A percentile compares a stretch with the other conserved stretches of the same genome.
Conservation (phyloP, 805 yeast species). For the Candida nonsorbophila region DNA sequence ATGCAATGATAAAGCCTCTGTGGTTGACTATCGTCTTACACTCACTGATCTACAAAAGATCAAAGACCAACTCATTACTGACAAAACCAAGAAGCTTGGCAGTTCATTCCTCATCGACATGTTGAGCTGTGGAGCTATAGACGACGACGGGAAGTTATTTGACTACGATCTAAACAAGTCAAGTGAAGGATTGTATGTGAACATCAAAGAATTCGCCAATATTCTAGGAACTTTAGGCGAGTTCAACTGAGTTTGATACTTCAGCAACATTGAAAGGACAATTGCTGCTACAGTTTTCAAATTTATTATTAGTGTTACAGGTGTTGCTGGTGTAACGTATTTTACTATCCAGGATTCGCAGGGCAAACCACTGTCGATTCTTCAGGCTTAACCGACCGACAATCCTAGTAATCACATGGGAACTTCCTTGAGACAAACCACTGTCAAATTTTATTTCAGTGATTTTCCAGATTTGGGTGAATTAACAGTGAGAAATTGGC, state of each 20-base stretch:
- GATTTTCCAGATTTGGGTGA: too few species aligned
- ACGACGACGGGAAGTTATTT: constrained; percentile 19
- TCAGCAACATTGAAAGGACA: constrained; percentile 1
- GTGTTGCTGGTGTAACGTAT: too few species aligned
- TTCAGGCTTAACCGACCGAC: too few species aligned
- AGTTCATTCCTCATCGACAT: constrained; percentile 31
- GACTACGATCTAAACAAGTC: constrained; percentile 23
- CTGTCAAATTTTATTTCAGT: too few species aligned
- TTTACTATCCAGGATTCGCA: too few species aligned
- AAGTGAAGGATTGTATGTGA: constrained; percentile 21
- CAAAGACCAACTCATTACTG: constrained; percentile 24
- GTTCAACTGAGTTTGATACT: constrained; percentile 20
- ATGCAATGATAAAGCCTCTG: background rate
- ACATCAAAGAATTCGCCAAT: constrained; percentile 38
- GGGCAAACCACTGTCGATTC: too few species aligned
- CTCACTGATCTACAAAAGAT: constrained; percentile 24
- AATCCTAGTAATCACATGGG: too few species aligned
- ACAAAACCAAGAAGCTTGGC: constrained; percentile 12
- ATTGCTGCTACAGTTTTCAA: constrained; percentile 3
- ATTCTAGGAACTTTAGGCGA: constrained; percentile 37
- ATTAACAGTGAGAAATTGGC: too few species aligned
- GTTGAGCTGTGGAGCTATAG: constrained; percentile 31
- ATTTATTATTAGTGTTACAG: too few species aligned
- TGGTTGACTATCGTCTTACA: constrained; percentile 15
- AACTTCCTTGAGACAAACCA: too few species aligned